Evolutionary conservation across 163 green algal species (phyloP).

Genomic region (Chlorella variabilis): DNA sequence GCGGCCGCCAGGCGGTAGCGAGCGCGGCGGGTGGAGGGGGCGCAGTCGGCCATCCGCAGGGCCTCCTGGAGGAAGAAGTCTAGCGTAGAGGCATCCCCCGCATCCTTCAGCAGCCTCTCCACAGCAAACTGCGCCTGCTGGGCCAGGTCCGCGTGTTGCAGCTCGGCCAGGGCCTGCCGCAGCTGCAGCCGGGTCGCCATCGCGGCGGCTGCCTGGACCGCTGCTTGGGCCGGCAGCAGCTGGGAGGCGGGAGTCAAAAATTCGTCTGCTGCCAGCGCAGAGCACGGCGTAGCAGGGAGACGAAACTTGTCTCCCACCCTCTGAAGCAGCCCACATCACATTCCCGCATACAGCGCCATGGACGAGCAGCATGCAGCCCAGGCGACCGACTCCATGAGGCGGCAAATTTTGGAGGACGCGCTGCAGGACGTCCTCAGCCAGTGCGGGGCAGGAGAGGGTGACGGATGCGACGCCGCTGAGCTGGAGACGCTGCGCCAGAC

Average conservation of each 20-base stretch:
- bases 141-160: conserved; percentile 13
- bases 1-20: conserved; percentile 13
- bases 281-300: too few relatives aligned
- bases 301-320: not conserved
- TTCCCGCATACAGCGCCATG: not conserved
- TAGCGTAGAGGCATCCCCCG: not conserved
- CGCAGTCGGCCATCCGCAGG: not conserved
- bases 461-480: not conserved
- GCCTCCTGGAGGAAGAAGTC: conserved; percentile 3
- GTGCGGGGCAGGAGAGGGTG: not conserved
- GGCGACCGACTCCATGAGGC: not conserved
- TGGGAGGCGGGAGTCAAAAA: not conserved
- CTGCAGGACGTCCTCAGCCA: conserved; percentile 12
- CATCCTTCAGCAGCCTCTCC: not conserved
- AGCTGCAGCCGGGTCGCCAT: conserved; percentile 2
- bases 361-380: not conserved
- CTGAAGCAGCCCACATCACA: not conserved
- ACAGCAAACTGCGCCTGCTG: conserved; percentile 14
- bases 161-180: conserved; percentile 12
- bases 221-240: not conserved
- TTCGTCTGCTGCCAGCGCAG: too few relatives aligned
- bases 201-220: not conserved
- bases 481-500: conserved; percentile 17
- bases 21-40: not conserved
- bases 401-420: not conserved